Percentiles rank a stretch among this genome's conserved stretches.
These are phyloP conservation scores for Epichloe sibirici DNA, from an alignment of 2,329 filamentous ascomycete species.

Conservation along the genomic window DNA sequence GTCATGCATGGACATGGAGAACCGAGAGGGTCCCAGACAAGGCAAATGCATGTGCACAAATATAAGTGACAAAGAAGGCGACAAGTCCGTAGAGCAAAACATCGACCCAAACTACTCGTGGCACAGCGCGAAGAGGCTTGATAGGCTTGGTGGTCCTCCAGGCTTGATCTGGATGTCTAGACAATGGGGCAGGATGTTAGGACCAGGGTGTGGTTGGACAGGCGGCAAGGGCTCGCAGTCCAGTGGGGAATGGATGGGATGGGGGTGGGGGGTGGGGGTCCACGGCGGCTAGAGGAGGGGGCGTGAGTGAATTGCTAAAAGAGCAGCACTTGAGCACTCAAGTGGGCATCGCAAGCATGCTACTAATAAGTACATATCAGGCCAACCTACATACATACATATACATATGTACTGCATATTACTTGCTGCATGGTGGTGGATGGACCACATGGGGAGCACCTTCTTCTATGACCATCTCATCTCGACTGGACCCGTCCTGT, in stretches of 20 bases:
- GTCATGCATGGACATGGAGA: conserved; percentile 26
- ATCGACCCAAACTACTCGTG: not conserved
- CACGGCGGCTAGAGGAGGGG: conserved; percentile 2
- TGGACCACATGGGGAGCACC: too few relatives aligned
- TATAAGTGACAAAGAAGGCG: conserved; percentile 9
- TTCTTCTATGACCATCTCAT: too few relatives aligned
- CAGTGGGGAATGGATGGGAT: conserved; percentile 2
- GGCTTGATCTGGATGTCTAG: conserved; percentile 4
- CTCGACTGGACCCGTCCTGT: too few relatives aligned
- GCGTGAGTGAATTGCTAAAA: not conserved
- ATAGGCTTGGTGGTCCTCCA: not conserved
- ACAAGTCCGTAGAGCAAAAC: not conserved
- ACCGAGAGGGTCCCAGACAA: conserved; percentile 19
- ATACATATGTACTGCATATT: too few relatives aligned
- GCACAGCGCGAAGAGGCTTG: not conserved
- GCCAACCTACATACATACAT: too few relatives aligned
- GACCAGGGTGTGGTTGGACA: not conserved
- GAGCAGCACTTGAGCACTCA: not conserved
- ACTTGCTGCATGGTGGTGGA: too few relatives aligned
- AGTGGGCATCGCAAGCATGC: too few relatives aligned
- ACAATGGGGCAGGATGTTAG: conserved; percentile 4
- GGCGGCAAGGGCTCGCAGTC: not conserved
- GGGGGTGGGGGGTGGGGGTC: not conserved
- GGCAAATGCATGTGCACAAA: conserved; percentile 11
- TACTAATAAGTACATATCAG: too few relatives aligned